Percentiles rank a stretch among this genome's conserved stretches.
These are phyloP conservation scores for Penicillium digitatum DNA, from an alignment of 2,329 filamentous ascomycete species.

Conservation along the genomic window DNA sequence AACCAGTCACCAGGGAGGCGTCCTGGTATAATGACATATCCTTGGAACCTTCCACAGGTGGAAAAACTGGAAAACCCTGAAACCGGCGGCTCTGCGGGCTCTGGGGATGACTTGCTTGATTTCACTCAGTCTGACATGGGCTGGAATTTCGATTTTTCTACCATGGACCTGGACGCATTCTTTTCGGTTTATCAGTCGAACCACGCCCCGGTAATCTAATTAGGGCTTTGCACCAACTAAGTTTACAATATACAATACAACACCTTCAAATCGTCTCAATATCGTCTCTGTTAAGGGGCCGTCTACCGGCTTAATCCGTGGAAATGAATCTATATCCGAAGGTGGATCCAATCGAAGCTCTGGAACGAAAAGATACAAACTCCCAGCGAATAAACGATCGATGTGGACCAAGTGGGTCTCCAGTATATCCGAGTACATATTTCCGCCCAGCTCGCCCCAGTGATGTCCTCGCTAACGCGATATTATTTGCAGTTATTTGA, in stretches of 20 bases:
- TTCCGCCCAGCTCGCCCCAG: neutral
- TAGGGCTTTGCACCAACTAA: neutral
- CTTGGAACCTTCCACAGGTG: constrained; percentile 21
- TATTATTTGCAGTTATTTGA: neutral
- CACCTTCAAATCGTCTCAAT: neutral
- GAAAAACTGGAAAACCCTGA: constrained; percentile 22
- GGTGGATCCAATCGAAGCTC: neutral
- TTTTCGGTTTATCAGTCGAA: constrained; percentile 34
- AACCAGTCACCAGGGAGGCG: neutral
- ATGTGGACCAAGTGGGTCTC: neutral
- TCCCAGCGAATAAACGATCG: neutral
- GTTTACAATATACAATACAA: neutral
- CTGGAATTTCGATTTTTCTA: constrained; percentile 41
- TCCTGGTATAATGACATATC: constrained; percentile 18
- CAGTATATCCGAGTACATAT: neutral
- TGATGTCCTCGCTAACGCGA: neutral
- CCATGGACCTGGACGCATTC: constrained; percentile 40
- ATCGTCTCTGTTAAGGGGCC: neutral
- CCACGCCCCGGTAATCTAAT: constrained; percentile 9
- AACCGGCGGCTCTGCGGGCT: constrained; percentile 22
- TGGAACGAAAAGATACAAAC: neutral
- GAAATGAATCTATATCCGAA: neutral
- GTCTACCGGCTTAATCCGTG: neutral
- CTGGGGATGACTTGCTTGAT: constrained; percentile 34
- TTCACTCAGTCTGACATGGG: constrained; percentile 38